Evolutionary conservation across 2,329 filamentous ascomycete genomes (phyloP), one percentile per base, ranked within the genome.

Genomic region (Dactylonectria macrodidyma): DNA sequence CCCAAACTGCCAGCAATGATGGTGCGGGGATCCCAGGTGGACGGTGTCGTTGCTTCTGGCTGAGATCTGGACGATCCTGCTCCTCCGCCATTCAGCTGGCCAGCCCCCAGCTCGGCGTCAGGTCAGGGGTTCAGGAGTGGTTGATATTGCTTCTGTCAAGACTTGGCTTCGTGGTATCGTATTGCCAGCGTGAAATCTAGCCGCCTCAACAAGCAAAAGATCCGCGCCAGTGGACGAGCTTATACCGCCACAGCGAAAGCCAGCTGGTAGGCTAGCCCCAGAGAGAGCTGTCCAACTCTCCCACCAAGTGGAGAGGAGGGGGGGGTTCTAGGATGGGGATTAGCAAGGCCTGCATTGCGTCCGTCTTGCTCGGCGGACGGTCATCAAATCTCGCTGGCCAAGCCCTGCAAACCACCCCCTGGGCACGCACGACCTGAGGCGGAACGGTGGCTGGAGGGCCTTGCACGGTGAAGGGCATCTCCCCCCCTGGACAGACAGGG

Each of bases 381-480:
- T 33, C 51, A 38, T 36, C 51, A 54, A 54, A 54, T 54, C 51
- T 54, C 51, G n/a, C n/a, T 14, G 51, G 33, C 10, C 51, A 36
- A 5, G 51, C 51, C 24, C 24, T 26, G 22, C 7, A 11, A 56
- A 30, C 22, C 34, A n/a, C n/a, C 46, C 57, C 57, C 63, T 57
- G 62, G 62, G 10, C 56, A 24, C 34, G 36, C 33, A 33, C 47
- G 47, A 62, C 63, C 57, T 66, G 63, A 51, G 63, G 63, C 63
- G 30, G 51, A 56, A 59, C 52, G 63, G 63, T 61, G 63, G 63
- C 58, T 62, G 63, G 51, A 59, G 57, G 62, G 33, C 38, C 48
- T 34, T 59, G 62, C 48, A 22, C 36, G 50, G 26, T 38, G 57
- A n/a, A 41, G n/a, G 30, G 46, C 19, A 19, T 19, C 57, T 50